A percentile compares a stretch with the other conserved stretches of the same genome.
Conservation (phyloP, 2,329 filamentous ascomycete genomes). For the Bipolaris victoriae region DNA sequence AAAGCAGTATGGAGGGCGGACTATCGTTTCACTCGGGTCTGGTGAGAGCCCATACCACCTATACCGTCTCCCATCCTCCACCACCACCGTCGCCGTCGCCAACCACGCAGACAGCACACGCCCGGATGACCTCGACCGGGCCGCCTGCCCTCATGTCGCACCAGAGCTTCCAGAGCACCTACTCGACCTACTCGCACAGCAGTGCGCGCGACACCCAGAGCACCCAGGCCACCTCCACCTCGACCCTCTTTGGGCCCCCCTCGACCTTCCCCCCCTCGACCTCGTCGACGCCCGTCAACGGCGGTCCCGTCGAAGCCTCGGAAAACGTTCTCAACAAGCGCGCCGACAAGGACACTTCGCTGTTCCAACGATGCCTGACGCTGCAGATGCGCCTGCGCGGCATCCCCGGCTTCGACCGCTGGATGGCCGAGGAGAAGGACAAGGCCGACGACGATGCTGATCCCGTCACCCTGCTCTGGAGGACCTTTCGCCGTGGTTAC, state of each 20-base stretch:
- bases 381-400: slow-evolving; percentile 80
- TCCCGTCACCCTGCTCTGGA: slow-evolving; percentile 91
- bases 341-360: slow-evolving; percentile 86
- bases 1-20: slow-evolving; percentile 43
- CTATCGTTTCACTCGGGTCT: slow-evolving; percentile 28
- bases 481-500: slow-evolving; percentile 79
- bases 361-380: slow-evolving; percentile 93
- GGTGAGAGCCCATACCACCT: slow-evolving; percentile 29
- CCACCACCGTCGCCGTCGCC: slow-evolving; percentile 35
- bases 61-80: slow-evolving; percentile 19
- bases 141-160: slow-evolving; percentile 51
- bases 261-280: slow-evolving; percentile 22
- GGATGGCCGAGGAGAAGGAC: slow-evolving; percentile 74
- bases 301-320: slow-evolving; percentile 73
- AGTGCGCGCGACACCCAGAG: slow-evolving; percentile 56
- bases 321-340: slow-evolving; percentile 97
- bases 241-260: slow-evolving; percentile 53
- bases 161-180: slow-evolving; percentile 56
- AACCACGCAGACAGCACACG: slow-evolving; percentile 30
- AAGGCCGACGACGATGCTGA: slow-evolving; percentile 72
- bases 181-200: slow-evolving; percentile 56
- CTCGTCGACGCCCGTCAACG: slow-evolving; percentile 51
- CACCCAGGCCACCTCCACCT: slow-evolving; percentile 54
- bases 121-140: slow-evolving; percentile 46
- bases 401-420: slow-evolving; percentile 81